Evolutionary conservation across 345 rosid genomes (phyloP), one percentile per base, ranked within the genome.

Genomic region (Crucihimalaya himalaica): DNA sequence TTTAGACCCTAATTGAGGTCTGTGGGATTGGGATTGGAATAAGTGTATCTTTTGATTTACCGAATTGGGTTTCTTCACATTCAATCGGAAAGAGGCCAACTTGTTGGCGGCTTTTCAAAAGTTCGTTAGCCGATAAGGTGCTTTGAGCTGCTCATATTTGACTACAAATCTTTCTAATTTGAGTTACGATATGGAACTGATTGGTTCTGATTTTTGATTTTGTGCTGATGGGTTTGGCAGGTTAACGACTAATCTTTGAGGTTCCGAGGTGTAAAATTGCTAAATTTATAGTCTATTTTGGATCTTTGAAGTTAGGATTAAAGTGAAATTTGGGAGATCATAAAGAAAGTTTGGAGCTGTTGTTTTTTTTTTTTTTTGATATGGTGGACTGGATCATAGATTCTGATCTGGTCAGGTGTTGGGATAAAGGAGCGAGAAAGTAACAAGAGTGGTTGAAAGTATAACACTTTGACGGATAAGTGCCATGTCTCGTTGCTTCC

Each of bases 401-500:
- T 68, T 78, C 73, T 81, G 84, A 81, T 81, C 75, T 80, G 86
- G 84, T 82, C 83, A 83, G 68, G 75, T 81, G 55, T 50, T 82
- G 88, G 89, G 85, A 83, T 86, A 84, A 79, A 78, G 64, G 61
- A 72, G 21, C 63, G 5, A 76, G 77, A 67, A 65, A 72, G 53
- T 86, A 78, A 78, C 42, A 43, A 7, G 37, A 71, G 81, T 71
- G 72, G 72, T 81, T 66, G 29, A 78, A 80, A 63, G 74, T 74
- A 62, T 62, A 58, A 83, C 76, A 69, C 81, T 81, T 77, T 53
- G 58, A 34, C 66, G 81, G 63, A 50, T 15, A 39, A 35, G 70
- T 84, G 89, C 21, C 80, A 95, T 95, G 99, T 95, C 99, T 86
- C 99, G 98, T 82, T 92, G 99, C 91, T 95, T 95, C 81, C 97